phyloP scores from a whole-genome alignment of 139 green algal genomes.

The Chlamydomonas sp. region DNA sequence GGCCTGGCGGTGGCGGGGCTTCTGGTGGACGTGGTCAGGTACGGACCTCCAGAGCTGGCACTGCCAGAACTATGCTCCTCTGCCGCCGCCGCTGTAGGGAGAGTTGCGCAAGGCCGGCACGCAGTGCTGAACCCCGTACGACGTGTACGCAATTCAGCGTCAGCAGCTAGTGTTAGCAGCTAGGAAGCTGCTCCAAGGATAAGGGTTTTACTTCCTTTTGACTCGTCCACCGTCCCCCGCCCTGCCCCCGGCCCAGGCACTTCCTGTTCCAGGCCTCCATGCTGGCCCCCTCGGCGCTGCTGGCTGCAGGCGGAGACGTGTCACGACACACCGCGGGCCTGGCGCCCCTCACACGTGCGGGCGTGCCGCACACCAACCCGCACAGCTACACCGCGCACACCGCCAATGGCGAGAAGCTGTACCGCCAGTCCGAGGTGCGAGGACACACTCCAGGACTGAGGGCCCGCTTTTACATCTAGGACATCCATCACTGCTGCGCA shows the following conservation, averaged over 20 bases:
- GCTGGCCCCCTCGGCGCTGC: constrained; percentile 11
- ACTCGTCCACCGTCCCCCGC: not conserved
- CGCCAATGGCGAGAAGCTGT: not conserved
- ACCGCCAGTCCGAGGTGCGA: constrained; percentile 7
- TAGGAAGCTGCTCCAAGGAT: too few species aligned
- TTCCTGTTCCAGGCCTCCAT: constrained; percentile 8
- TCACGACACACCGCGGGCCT: constrained; percentile 10
- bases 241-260: not conserved
- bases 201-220: not conserved
- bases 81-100: too few species aligned
- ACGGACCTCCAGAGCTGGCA: not conserved
- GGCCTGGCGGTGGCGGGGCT: constrained; percentile 14
- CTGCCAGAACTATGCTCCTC: too few species aligned
- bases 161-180: too few species aligned
- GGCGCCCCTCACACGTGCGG: not conserved
- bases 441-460: too few species aligned
- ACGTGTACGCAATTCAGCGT: too few species aligned
- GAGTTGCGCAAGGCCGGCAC: too few species aligned
- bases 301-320: constrained; percentile 17
- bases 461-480: too few species aligned
- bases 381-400: not conserved
- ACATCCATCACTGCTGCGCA: too few species aligned
- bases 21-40: constrained; percentile 28
- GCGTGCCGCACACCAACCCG: not conserved
- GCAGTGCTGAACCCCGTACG: too few species aligned